A percentile compares a stretch with the other conserved stretches of the same genome.
phyloP scores from a whole-genome alignment of 805 yeast species.

The Myxozyma udenii region DNA sequence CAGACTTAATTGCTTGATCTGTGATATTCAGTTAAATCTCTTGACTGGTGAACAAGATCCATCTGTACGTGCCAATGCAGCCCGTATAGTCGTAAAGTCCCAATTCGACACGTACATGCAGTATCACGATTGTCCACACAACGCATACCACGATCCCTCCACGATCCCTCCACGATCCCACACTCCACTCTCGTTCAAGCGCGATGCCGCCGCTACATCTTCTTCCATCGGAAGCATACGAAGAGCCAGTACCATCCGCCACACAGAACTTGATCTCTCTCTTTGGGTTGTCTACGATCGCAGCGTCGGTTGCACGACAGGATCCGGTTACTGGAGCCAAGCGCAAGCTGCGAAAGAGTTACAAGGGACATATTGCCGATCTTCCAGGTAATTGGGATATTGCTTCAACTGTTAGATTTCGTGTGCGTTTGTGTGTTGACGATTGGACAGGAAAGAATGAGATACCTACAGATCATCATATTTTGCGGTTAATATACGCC shows the following conservation, averaged over 20 bases:
- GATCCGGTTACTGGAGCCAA: constrained; percentile 89
- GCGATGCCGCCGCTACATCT: constrained; percentile 26
- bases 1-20: too few species aligned
- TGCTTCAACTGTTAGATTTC: not conserved
- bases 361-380: constrained; percentile 86
- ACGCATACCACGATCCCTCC: too few species aligned
- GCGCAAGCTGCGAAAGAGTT: constrained; percentile 87
- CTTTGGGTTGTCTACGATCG: constrained; percentile 64
- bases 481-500: constrained; percentile 26
- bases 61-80: too few species aligned
- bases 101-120: too few species aligned
- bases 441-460: constrained; percentile 39
- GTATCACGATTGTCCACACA: too few species aligned
- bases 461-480: constrained; percentile 37
- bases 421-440: constrained; percentile 23
- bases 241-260: constrained; percentile 47
- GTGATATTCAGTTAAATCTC: too few species aligned
- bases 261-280: constrained; percentile 63
- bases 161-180: too few species aligned
- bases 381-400: constrained; percentile 53
- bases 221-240: constrained; percentile 15
- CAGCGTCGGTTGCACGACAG: constrained; percentile 78
- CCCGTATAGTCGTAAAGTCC: too few species aligned
- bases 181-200: too few species aligned
- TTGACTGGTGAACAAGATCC: too few species aligned